Conservation (phyloP, 73 alveolate species). For the Paramecium biaurelia region DNA sequence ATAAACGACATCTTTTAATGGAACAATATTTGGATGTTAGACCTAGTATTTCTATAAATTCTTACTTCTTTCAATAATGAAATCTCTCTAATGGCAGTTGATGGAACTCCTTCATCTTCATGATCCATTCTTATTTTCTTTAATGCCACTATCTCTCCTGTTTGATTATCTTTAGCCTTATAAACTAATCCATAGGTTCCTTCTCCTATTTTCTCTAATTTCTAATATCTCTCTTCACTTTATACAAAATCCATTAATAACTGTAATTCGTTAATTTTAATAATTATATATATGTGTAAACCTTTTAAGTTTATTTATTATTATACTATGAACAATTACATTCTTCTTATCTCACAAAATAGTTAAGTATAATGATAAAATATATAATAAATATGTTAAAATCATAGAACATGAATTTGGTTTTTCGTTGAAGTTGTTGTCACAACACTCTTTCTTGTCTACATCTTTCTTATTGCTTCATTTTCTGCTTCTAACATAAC, state of each 20-base stretch:
- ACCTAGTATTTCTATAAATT: conserved; percentile 6
- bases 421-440: background rate
- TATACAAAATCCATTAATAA: conserved; percentile 28
- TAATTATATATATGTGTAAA: background rate
- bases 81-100: conserved; percentile 95
- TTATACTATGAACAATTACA: background rate
- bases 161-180: conserved; percentile 83
- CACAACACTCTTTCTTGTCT: background rate
- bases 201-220: conserved; percentile 94
- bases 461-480: background rate
- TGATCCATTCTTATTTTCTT: conserved; percentile 95
- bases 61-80: conserved; percentile 80
- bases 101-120: conserved; percentile 97
- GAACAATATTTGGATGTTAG: conserved; percentile 92
- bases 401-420: background rate
- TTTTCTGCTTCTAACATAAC: background rate
- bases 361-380: background rate
- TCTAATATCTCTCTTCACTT: conserved; percentile 82
- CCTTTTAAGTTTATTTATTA: background rate
- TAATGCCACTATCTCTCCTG: conserved; percentile 91
- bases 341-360: background rate
- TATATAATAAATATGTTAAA: background rate
- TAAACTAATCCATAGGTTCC: conserved; percentile 98
- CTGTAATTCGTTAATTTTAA: background rate
- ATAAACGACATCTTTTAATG: conserved; percentile 81